Evolutionary conservation across 495 filamentous ascomycete genomes (phyloP).

Genomic region (Neurospora cerealis): DNA sequence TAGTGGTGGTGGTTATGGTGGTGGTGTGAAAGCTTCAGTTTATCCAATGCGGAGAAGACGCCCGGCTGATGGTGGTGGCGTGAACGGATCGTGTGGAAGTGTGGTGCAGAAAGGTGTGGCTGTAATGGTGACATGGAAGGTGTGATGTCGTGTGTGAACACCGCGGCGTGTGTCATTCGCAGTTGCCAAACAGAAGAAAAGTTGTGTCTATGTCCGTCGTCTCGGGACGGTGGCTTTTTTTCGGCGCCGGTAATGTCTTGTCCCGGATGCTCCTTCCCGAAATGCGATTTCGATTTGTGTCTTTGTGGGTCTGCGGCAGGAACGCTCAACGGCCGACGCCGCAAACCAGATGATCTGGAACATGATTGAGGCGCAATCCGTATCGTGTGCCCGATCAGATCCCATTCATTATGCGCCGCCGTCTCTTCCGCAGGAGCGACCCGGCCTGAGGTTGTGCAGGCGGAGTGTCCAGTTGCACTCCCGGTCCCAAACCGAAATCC

Average conservation of each 20-base stretch:
- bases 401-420: not conserved
- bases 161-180: not conserved
- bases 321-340: not conserved
- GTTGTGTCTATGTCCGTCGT: not conserved
- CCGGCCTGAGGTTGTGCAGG: not conserved
- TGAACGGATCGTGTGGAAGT: not conserved
- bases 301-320: not conserved
- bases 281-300: not conserved
- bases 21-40: not conserved
- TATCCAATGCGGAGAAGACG: not conserved
- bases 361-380: not conserved
- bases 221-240: not conserved
- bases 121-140: not conserved
- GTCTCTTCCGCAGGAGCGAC: not conserved
- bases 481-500: not conserved
- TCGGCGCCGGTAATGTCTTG: not conserved
- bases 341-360: not conserved
- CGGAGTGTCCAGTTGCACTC: not conserved
- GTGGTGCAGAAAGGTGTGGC: not conserved
- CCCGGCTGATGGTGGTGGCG: not conserved
- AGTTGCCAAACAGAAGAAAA: not conserved
- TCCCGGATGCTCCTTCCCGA: not conserved
- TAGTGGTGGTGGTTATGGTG: not conserved
- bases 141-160: not conserved
- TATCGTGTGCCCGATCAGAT: not conserved